Evolutionary conservation across 192 early-diverging fungal species (phyloP).

Genomic region (Coemansia sp.): DNA sequence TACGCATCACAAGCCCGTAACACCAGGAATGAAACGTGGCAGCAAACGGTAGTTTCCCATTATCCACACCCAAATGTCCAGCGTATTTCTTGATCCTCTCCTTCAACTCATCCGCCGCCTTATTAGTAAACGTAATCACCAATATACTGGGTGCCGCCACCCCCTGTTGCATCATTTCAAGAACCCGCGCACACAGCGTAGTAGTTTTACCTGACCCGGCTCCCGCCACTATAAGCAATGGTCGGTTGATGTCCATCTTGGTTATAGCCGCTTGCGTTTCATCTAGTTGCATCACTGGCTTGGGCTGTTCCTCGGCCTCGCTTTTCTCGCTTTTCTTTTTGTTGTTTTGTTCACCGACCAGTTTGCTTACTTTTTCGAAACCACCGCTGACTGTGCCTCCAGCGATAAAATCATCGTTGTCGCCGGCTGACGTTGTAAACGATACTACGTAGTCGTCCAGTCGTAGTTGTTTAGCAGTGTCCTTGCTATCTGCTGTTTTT

Average conservation of each 20-base stretch:
- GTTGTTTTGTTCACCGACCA: neutral
- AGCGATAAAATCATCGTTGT: neutral
- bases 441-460: conserved; percentile 42
- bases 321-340: neutral
- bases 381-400: neutral
- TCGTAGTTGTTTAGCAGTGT: conserved; percentile 5
- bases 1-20: conserved; percentile 27
- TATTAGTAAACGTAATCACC: conserved; percentile 57
- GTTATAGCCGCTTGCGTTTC: conserved; percentile 33
- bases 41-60: conserved; percentile 20
- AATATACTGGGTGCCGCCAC: conserved; percentile 23
- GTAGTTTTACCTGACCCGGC: conserved; percentile 53
- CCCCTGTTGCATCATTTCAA: conserved; percentile 44
- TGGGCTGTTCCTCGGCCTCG: neutral
- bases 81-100: conserved; percentile 34
- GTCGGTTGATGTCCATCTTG: conserved; percentile 37
- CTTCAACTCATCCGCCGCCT: conserved; percentile 50
- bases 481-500: neutral
- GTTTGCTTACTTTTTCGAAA: conserved; percentile 8
- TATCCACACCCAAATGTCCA: neutral
- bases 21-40: conserved; percentile 56
- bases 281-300: conserved; percentile 19
- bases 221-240: conserved; percentile 47
- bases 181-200: conserved; percentile 47
- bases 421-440: conserved; percentile 20